Conservation (phyloP, 2,329 filamentous ascomycete species). For the Sclerotinia trifoliorum region DNA sequence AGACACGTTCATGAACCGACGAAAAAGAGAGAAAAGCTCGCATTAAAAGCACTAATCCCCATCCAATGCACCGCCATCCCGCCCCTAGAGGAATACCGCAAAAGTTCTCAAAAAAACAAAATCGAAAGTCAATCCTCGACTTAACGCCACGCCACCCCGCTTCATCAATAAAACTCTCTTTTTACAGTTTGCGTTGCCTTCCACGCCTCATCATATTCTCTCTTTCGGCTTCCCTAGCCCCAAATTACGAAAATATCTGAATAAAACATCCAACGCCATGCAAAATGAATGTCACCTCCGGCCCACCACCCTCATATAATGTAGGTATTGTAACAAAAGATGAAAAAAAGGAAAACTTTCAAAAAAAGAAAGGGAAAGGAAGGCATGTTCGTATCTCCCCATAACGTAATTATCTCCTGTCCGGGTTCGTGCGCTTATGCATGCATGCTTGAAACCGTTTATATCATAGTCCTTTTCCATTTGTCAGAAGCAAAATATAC, state of each 20-base stretch:
- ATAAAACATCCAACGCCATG: constrained; percentile 1
- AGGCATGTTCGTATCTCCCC: constrained; percentile 14
- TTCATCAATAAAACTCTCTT: constrained; percentile 18
- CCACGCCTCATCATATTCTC: background rate
- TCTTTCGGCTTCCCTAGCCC: background rate
- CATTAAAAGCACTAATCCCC: constrained; percentile 4
- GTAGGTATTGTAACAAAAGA: constrained; percentile 19
- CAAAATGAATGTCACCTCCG: constrained; percentile 7
- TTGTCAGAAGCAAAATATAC: constrained; percentile 1
- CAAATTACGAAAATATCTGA: background rate
- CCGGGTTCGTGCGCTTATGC: constrained; percentile 18
- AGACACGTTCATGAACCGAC: constrained; percentile 9
- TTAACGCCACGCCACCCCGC: constrained; percentile 13
- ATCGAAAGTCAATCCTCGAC: constrained; percentile 2
- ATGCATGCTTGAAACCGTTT: constrained; percentile 16
- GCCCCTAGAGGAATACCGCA: background rate
- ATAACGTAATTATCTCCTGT: constrained; percentile 18
- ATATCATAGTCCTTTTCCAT: constrained; percentile 10
- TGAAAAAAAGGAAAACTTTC: background rate
- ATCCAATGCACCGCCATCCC: constrained; percentile 13
- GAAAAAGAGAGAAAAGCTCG: constrained; percentile 12
- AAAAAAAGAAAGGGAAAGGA: background rate
- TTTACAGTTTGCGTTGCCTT: constrained; percentile 7
- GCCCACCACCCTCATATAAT: constrained; percentile 10
- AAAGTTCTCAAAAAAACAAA: constrained; percentile 1